Percentiles rank a stretch among this genome's conserved stretches.
These are phyloP conservation scores for Rhodotorula paludigena DNA, from an alignment of 768 basidiomycete genomes.

Conservation along the genomic window DNA sequence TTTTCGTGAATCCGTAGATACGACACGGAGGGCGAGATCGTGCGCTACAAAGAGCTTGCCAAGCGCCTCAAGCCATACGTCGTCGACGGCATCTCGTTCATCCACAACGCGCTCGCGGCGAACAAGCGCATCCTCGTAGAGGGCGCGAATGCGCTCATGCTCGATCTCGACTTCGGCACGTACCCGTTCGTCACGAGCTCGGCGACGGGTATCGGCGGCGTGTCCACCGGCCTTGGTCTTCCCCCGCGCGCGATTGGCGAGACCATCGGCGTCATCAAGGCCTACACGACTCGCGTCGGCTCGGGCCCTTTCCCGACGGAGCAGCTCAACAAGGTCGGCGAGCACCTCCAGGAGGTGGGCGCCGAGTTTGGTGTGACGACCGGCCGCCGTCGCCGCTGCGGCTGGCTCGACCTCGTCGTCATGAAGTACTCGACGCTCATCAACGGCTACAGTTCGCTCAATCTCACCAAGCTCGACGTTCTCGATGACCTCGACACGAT, in stretches of 20 bases:
- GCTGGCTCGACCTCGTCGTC: conserved; percentile 96
- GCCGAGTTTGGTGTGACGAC: conserved; percentile 88
- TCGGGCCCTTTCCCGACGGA: conserved; percentile 97
- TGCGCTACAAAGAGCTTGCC: conserved; percentile 82
- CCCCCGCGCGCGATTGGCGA: conserved; percentile 83
- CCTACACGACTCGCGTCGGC: conserved; percentile 97
- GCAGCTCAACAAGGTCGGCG: conserved; percentile 76
- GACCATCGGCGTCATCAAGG: conserved; percentile 89
- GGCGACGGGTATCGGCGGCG: conserved; percentile 86
- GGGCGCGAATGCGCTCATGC: conserved; percentile 97
- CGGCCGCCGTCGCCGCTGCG: conserved; percentile 84
- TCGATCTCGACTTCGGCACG: conserved; percentile 95
- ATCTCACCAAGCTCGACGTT: conserved; percentile 93
- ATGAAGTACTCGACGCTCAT: conserved; percentile 85
- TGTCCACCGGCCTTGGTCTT: conserved; percentile 94
- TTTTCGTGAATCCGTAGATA: conserved; percentile 51
- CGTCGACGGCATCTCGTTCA: conserved; percentile 75
- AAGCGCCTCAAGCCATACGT: conserved; percentile 80
- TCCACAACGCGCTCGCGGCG: conserved; percentile 70
- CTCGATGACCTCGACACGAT: conserved; percentile 79
- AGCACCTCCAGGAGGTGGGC: conserved; percentile 88
- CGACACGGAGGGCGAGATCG: conserved; percentile 93
- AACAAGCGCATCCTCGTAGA: conserved; percentile 85
- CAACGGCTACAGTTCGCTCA: conserved; percentile 90
- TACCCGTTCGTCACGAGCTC: conserved; percentile 97